Percentiles rank a stretch among this genome's conserved stretches.
These are phyloP conservation scores for Avicennia marina DNA, from an alignment of 257 asterid species.

Conservation along the genomic window DNA sequence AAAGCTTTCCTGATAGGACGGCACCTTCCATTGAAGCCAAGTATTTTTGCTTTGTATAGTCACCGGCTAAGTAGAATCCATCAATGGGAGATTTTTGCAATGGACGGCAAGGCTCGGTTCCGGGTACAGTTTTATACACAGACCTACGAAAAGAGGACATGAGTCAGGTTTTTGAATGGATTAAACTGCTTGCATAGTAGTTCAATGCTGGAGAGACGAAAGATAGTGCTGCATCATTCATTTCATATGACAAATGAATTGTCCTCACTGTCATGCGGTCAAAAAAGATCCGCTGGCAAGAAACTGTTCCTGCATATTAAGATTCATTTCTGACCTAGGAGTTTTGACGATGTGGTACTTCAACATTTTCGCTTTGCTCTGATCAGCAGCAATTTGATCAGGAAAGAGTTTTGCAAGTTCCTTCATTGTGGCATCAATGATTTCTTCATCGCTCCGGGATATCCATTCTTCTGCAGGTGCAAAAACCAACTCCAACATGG, in stretches of 20 bases:
- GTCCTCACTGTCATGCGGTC: too few relatives aligned
- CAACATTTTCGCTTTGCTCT: slow-evolving; percentile 93
- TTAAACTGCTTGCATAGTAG: background rate
- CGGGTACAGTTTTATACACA: slow-evolving; percentile 91
- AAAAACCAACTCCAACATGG: slow-evolving; percentile 94
- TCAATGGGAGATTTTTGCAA: slow-evolving; percentile 81
- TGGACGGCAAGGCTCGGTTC: slow-evolving; percentile 90
- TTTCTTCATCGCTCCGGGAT: slow-evolving; percentile 73
- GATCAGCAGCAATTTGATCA: slow-evolving; percentile 85
- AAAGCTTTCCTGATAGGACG: slow-evolving; percentile 90
- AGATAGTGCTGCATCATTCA: too few relatives aligned
- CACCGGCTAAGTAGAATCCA: slow-evolving; percentile 95
- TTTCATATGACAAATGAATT: too few relatives aligned
- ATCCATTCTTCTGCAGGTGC: slow-evolving; percentile 99
- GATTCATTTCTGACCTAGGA: slow-evolving; percentile 60
- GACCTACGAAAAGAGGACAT: slow-evolving; percentile 45
- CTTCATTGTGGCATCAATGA: slow-evolving; percentile 92
- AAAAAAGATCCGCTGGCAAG: too few relatives aligned
- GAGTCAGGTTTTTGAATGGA: background rate
- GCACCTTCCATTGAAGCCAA: slow-evolving; percentile 99
- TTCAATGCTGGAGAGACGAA: too few relatives aligned
- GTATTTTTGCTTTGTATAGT: slow-evolving; percentile 94
- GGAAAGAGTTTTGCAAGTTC: slow-evolving; percentile 94
- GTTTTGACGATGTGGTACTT: slow-evolving; percentile 90
- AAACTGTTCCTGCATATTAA: background rate